Percentiles rank a stretch among this genome's conserved stretches.
Conservation (phyloP, 164 flowering plant genomes). For the Magnolia kwangsiensis region DNA sequence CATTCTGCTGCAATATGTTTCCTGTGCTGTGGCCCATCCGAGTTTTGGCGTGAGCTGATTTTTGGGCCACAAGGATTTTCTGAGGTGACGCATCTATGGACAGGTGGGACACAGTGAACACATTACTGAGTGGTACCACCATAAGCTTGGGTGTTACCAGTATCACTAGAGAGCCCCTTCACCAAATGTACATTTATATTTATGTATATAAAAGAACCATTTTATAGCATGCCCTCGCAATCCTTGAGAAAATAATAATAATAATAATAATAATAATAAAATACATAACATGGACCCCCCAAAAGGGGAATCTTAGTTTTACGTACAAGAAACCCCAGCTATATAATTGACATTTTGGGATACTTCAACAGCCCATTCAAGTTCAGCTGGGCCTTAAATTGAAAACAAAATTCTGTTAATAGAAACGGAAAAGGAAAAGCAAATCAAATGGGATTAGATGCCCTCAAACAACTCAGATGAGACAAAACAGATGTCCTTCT, state of each 20-base stretch:
- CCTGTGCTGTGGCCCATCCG: no score
- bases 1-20: no score
- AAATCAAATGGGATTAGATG: not conserved
- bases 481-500: not conserved
- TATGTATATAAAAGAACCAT: not conserved
- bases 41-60: no score
- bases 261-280: no score
- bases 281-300: not conserved
- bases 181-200: no score
- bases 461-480: not conserved
- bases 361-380: not conserved
- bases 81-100: no score
- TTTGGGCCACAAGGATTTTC: no score
- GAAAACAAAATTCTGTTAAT: conserved; percentile 13
- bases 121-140: no score
- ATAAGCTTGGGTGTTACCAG: no score
- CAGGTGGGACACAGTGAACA: no score
- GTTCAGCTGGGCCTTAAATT: not conserved
- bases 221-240: not conserved
- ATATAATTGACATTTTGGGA: not conserved
- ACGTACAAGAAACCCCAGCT: no score
- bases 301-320: not conserved
- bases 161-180: no score
- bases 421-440: conserved; percentile 1
- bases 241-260: not conserved